Evolutionary conservation across 768 basidiomycete species (phyloP), one percentile per base, ranked within the genome.

Genomic region (Cystofilobasidium ferigula): DNA sequence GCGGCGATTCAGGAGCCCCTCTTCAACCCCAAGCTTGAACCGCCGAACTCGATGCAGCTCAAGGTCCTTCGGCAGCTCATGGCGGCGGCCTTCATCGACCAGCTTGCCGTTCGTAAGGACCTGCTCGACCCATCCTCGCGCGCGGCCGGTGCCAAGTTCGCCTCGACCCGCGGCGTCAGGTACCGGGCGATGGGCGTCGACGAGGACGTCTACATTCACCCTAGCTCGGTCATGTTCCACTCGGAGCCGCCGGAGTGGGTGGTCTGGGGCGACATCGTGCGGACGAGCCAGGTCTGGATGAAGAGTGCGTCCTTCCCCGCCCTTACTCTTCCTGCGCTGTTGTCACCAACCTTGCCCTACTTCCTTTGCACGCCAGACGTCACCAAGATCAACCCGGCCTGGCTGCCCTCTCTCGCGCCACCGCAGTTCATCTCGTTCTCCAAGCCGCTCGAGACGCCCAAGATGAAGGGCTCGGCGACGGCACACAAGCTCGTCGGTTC

Each of bases 21-120:
- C 13, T 85, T 88, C 70, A 75, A 79, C 3, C 81, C 82, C 4
- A 83, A 85, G 64, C 78, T 97, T 16, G 73, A 78, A 43, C 94
- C 91, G 26, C 95, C 95, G 0, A 84, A 72, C 63, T 83, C 84
- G 28, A 82, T 56, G 61, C 70, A 97, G 89, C 80, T 97, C 70
- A 97, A 94, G 75, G 84, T 89, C 22, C 79, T 99, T 14, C 83
- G 88, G 45, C 95, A 98, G 73, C 80, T 97, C 13, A 73, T 97
- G 54, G 81, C 88, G 0, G 86, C 94, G 13, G 88, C 84, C 20
- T 97, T 95, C 77, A 89, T 98, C 70, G 93, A 99, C 75, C 90
- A 94, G 76, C 84, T 97, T 18, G 95, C 95, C 10, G 81, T 93
- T 18, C 84, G 95, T 32, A 89, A 87, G 73, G 94, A 98, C 73